phyloP scores from a whole-genome alignment of 768 basidiomycete species.

The Neoboletus magnificus region DNA sequence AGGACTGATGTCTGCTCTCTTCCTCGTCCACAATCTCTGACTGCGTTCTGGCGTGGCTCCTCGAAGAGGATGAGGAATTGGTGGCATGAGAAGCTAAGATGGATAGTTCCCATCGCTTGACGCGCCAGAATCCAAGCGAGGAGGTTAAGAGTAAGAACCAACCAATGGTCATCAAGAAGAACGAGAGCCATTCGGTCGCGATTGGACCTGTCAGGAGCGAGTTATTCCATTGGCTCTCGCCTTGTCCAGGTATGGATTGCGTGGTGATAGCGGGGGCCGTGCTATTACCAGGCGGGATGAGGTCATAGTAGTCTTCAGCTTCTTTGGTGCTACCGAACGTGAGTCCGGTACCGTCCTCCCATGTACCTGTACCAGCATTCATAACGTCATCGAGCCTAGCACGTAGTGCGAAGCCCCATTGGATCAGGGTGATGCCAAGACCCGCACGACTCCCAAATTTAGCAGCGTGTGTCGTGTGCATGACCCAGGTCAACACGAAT shows the following conservation, averaged over 20 bases:
- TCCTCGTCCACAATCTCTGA: conserved; percentile 28
- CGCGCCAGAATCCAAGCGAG: conserved; percentile 85
- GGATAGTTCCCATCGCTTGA: conserved; percentile 83
- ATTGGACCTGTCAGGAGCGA: conserved; percentile 53
- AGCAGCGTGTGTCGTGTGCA: conserved; percentile 91
- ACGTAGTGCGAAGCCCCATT: conserved; percentile 86
- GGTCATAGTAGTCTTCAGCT: conserved; percentile 43
- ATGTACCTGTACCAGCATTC: conserved; percentile 28
- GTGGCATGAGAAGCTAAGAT: conserved; percentile 52
- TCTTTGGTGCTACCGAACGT: conserved; percentile 44
- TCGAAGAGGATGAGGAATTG: conserved; percentile 33
- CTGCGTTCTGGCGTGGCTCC: conserved; percentile 28
- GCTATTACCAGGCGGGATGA: conserved; percentile 25
- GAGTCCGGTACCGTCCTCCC: conserved; percentile 32
- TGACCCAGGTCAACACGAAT: conserved; percentile 88
- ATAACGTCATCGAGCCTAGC: conserved; percentile 45
- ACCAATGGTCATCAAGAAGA: conserved; percentile 89
- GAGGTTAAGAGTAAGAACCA: conserved; percentile 90
- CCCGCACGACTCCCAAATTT: conserved; percentile 92
- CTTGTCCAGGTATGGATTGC: conserved; percentile 7
- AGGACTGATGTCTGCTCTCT: conserved; percentile 25
- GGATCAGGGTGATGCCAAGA: conserved; percentile 93
- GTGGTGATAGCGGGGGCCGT: conserved; percentile 17
- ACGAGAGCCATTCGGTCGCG: conserved; percentile 92
- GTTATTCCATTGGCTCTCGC: conserved; percentile 32